Evolutionary conservation across 495 filamentous ascomycete genomes (phyloP).

Genomic region (Penicillium canescens): DNA sequence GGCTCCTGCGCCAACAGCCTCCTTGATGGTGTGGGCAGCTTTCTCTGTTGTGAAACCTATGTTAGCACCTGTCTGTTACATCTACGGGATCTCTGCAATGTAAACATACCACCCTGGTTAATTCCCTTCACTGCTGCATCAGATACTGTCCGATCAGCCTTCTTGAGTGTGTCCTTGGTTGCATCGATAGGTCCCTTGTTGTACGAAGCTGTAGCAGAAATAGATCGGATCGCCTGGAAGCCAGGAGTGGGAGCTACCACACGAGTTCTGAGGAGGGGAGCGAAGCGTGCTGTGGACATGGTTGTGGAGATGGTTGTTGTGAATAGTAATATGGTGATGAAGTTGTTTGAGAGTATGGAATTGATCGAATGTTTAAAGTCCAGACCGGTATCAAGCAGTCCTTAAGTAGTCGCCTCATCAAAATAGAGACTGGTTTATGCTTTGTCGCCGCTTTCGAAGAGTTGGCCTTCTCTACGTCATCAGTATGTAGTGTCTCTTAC

Average conservation of each 20-base stretch:
- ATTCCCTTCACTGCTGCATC: conserved; percentile 61
- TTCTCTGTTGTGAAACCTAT: conserved; percentile 35
- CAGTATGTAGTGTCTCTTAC: conserved; percentile 25
- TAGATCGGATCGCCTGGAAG: conserved; percentile 21
- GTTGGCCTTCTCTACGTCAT: conserved; percentile 21
- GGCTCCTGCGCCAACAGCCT: conserved; percentile 32
- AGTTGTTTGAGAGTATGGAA: neutral
- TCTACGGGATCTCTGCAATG: neutral
- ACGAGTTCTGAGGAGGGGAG: conserved; percentile 23
- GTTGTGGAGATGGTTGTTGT: conserved; percentile 3
- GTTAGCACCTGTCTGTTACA: conserved; percentile 7
- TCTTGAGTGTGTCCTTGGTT: conserved; percentile 58
- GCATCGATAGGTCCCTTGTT: conserved; percentile 45
- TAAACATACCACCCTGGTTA: conserved; percentile 54
- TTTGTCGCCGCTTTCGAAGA: conserved; percentile 5
- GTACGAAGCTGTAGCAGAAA: conserved; percentile 31
- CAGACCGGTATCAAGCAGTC: neutral
- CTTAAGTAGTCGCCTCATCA: conserved; percentile 1
- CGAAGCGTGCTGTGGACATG: conserved; percentile 24
- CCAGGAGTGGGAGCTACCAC: conserved; percentile 17
- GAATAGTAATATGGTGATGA: neutral
- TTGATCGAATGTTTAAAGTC: conserved; percentile 2
- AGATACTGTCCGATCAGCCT: conserved; percentile 54
- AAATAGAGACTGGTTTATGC: conserved; percentile 8
- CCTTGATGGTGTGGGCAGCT: conserved; percentile 42